Evolutionary conservation across 225 moss, liverwort and hornwort species (phyloP).

Genomic region (Climacium dendroides): DNA sequence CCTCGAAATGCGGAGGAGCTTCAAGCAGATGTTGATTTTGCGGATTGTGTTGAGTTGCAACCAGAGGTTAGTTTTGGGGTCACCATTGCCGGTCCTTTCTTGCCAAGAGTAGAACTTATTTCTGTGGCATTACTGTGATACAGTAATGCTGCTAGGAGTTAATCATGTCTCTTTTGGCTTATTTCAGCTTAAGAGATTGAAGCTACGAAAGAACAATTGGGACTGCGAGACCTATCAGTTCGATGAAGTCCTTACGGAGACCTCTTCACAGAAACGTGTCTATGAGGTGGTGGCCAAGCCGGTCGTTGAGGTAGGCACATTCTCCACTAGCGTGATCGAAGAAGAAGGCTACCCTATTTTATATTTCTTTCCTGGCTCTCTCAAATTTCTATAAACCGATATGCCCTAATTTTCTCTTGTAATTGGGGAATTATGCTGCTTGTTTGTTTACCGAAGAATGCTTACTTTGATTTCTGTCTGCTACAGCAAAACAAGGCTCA

Average conservation of each 20-base stretch:
- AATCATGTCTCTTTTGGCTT: background rate
- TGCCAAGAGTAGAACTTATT: background rate
- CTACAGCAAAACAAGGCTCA: background rate
- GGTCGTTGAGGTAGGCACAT: conserved; percentile 57
- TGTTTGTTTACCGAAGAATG: background rate
- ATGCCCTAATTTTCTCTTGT: background rate
- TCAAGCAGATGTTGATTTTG: conserved; percentile 79
- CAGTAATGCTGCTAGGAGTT: background rate
- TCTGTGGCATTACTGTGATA: background rate
- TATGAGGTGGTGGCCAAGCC: conserved; percentile 98
- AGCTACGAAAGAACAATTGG: conserved; percentile 93
- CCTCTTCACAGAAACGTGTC: conserved; percentile 93
- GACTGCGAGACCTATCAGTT: conserved; percentile 96
- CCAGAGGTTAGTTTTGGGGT: conserved; percentile 45
- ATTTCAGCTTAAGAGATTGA: conserved; percentile 78
- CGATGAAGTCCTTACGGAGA: conserved; percentile 90
- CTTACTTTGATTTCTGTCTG: background rate
- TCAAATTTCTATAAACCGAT: background rate
- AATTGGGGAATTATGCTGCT: background rate
- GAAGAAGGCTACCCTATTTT: background rate
- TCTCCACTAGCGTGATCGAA: background rate
- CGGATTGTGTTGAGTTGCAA: conserved; percentile 92
- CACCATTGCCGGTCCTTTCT: background rate
- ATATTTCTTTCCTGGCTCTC: background rate
- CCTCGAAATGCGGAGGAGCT: conserved; percentile 78